Percentiles rank a stretch among this genome's conserved stretches.
Conservation (phyloP, 768 basidiomycete species). For the Leccinum olivaceopallidum region DNA sequence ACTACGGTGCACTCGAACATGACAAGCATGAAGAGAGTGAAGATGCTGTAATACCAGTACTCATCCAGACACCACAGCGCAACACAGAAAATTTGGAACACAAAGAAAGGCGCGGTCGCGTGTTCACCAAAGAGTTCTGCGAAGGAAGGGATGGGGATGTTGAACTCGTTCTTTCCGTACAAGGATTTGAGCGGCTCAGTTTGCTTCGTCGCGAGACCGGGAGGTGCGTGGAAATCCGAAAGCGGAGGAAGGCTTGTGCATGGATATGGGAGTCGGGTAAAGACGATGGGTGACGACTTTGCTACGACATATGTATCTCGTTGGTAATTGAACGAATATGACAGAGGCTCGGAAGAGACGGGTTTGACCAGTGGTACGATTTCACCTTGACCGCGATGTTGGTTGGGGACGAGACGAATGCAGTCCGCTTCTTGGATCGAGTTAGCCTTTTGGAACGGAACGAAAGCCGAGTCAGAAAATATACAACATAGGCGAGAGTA, state of each 20-base stretch:
- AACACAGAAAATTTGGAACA: slow-evolving; percentile 98
- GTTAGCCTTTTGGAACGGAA: slow-evolving; percentile 43
- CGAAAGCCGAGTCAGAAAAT: background rate
- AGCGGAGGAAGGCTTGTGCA: slow-evolving; percentile 70
- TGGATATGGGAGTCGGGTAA: slow-evolving; percentile 86
- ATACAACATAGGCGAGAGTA: background rate
- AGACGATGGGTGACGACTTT: slow-evolving; percentile 55
- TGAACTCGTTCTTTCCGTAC: slow-evolving; percentile 93
- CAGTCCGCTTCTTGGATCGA: slow-evolving; percentile 74
- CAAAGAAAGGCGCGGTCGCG: slow-evolving; percentile 98
- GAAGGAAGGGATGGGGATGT: slow-evolving; percentile 96
- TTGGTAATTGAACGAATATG: slow-evolving; percentile 93
- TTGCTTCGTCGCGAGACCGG: slow-evolving; percentile 50
- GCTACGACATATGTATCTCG: slow-evolving; percentile 86
- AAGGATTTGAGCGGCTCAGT: slow-evolving; percentile 56
- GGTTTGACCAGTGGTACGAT: slow-evolving; percentile 79
- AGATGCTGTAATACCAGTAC: slow-evolving; percentile 98
- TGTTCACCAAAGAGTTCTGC: slow-evolving; percentile 91
- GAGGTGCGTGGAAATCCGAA: slow-evolving; percentile 58
- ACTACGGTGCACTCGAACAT: slow-evolving; percentile 99
- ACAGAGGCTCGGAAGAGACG: slow-evolving; percentile 49
- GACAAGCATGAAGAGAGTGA: slow-evolving; percentile 97
- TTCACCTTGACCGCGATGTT: slow-evolving; percentile 85
- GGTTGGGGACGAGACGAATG: slow-evolving; percentile 77
- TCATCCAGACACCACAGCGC: slow-evolving; percentile 97